phyloP scores from a whole-genome alignment of 176 grass and related monocot genomes.

The Eremochloa ophiuroides region DNA sequence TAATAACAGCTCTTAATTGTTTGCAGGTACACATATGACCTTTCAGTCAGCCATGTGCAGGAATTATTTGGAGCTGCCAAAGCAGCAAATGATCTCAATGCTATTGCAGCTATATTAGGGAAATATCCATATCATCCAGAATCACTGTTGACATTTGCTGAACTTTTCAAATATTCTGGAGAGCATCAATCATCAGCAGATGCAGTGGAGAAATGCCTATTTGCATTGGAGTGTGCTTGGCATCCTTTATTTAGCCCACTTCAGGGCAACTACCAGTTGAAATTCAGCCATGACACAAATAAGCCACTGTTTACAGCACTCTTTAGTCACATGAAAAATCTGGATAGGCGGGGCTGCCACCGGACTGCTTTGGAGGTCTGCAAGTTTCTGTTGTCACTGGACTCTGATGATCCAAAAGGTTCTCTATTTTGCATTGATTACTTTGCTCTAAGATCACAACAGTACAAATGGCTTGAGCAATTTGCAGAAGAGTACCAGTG shows the following conservation, averaged over 20 bases:
- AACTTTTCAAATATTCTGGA: conserved; percentile 95
- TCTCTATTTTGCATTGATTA: conserved; percentile 98
- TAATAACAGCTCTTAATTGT: conserved; percentile 10
- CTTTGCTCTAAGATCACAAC: conserved; percentile 90
- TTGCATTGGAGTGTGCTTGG: conserved; percentile 89
- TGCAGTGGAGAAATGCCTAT: conserved; percentile 81
- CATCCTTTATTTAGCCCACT: conserved; percentile 74
- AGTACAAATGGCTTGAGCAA: conserved; percentile 86
- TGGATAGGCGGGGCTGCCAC: conserved; percentile 92
- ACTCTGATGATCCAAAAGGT: conserved; percentile 89
- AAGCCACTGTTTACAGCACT: conserved; percentile 84
- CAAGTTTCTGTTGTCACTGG: conserved; percentile 92
- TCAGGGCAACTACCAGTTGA: conserved; percentile 66
- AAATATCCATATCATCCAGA: conserved; percentile 84
- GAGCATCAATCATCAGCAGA: conserved; percentile 88
- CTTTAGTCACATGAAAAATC: conserved; percentile 92
- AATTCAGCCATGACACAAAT: conserved; percentile 77
- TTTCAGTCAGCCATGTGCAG: conserved; percentile 60
- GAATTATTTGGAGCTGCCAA: conserved; percentile 92
- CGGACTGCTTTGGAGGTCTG: conserved; percentile 92
- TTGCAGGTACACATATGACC: conserved; percentile 64
- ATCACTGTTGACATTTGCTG: conserved; percentile 88
- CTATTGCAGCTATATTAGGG: conserved; percentile 66
- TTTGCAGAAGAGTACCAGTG: conserved; percentile 79
- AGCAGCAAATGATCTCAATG: conserved; percentile 89